Percentiles rank a stretch among this genome's conserved stretches.
Conservation (phyloP, 306 rosid species). For the Prinsepia uniflora region DNA sequence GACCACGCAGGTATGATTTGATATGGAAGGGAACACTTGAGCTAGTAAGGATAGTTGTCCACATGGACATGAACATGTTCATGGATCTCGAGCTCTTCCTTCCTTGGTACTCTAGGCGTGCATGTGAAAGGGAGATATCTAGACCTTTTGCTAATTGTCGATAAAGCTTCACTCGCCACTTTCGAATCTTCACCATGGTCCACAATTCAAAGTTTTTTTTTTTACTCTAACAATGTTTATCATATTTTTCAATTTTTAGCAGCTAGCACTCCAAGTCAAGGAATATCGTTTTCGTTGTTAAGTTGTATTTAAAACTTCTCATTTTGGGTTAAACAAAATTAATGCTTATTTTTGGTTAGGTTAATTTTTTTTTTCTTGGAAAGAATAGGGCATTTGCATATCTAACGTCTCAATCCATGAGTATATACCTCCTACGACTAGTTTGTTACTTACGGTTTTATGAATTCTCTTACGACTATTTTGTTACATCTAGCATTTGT, state of each 20-base stretch:
- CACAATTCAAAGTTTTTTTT: conserved; percentile 2
- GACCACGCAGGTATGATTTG: not conserved
- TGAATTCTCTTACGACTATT: no score
- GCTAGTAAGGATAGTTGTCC: conserved; percentile 10
- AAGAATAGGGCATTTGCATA: no score
- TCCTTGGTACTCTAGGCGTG: conserved; percentile 34
- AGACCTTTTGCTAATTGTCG: conserved; percentile 62
- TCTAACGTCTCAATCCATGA: no score
- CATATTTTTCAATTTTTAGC: not conserved
- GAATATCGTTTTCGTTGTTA: no score
- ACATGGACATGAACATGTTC: conserved; percentile 14
- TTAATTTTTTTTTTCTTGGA: no score
- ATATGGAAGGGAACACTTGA: conserved; percentile 1
- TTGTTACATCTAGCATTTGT: no score
- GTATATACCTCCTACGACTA: no score
- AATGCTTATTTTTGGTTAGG: no score
- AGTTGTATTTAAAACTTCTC: no score
- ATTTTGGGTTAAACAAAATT: no score
- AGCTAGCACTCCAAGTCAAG: not conserved
- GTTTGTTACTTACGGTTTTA: no score
- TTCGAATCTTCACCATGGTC: conserved; percentile 45
- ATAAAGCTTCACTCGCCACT: conserved; percentile 75
- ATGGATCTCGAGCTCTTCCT: not conserved
- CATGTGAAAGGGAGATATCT: conserved; percentile 56
- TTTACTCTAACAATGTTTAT: not conserved